Conservation (phyloP, 352 stramenopile genomes). For the Globisporangium abappressorium region DNA sequence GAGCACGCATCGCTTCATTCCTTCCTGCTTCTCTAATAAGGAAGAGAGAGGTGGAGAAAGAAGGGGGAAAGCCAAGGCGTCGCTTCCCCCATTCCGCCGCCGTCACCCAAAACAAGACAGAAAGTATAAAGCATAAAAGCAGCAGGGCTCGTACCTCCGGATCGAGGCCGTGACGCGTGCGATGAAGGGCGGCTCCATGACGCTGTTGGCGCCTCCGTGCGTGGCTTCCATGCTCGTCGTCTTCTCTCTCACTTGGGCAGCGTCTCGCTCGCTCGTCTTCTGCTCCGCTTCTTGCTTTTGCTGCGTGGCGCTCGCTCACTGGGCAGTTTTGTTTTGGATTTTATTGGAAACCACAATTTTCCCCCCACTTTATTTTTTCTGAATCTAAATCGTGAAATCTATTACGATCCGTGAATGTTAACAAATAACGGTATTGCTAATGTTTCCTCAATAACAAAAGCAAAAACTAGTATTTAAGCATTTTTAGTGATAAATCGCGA, state of each 20-base stretch:
- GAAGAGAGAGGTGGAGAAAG: not conserved
- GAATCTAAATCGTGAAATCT: not conserved
- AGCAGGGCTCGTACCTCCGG: constrained; percentile 45
- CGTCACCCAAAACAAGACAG: no score
- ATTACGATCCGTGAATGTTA: no score
- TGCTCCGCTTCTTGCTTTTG: not conserved
- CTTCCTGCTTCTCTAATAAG: not conserved
- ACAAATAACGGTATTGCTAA: no score
- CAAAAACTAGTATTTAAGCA: no score
- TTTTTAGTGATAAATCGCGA: no score
- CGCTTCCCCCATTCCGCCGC: not conserved
- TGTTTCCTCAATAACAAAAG: no score
- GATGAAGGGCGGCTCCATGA: constrained; percentile 79
- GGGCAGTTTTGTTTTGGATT: not conserved
- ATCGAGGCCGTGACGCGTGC: constrained; percentile 75
- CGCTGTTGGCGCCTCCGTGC: constrained; percentile 53
- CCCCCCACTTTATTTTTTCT: not conserved
- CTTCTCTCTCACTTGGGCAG: not conserved
- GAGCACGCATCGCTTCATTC: not conserved
- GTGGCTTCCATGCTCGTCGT: constrained; percentile 21
- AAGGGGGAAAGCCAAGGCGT: not conserved
- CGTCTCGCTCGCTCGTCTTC: not conserved
- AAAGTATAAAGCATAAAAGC: no score
- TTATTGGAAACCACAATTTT: not conserved
- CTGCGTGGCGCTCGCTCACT: not conserved